A percentile compares a stretch with the other conserved stretches of the same genome.
Conservation (phyloP, 2,329 filamentous ascomycete genomes). For the Ustulina deusta region DNA sequence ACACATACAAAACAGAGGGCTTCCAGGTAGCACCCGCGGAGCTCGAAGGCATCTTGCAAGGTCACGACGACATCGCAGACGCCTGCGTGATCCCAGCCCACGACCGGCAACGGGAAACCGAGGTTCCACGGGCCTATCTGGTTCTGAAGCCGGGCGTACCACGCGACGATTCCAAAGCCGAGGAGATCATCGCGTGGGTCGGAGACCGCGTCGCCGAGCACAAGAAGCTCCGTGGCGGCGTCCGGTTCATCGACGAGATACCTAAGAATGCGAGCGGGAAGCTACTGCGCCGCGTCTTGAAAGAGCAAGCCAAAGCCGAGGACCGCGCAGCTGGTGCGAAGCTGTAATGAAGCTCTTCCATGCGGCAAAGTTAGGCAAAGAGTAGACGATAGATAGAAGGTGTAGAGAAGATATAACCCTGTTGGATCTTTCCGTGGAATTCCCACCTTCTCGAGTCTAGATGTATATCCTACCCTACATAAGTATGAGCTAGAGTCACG, state of each 20-base stretch:
- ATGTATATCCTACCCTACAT: too few relatives aligned
- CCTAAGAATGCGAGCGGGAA: conserved; percentile 75
- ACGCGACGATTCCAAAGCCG: conserved; percentile 53
- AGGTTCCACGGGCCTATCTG: conserved; percentile 76
- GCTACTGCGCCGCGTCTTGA: conserved; percentile 69
- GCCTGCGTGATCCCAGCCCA: conserved; percentile 73
- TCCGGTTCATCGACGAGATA: conserved; percentile 65
- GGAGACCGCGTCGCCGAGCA: conserved; percentile 55
- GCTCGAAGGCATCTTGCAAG: conserved; percentile 63
- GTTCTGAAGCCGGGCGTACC: conserved; percentile 59
- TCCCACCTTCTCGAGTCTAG: too few relatives aligned
- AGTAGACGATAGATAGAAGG: conserved; percentile 10
- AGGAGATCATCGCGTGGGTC: conserved; percentile 56
- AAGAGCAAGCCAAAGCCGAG: conserved; percentile 57
- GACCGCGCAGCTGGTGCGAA: conserved; percentile 48
- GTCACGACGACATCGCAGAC: conserved; percentile 62
- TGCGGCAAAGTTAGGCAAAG: background rate
- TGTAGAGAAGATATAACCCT: conserved; percentile 13
- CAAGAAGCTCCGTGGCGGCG: conserved; percentile 55
- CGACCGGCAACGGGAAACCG: conserved; percentile 71
- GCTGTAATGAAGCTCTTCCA: conserved; percentile 39
- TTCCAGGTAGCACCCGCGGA: conserved; percentile 79
- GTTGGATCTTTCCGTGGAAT: too few relatives aligned
- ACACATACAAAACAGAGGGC: conserved; percentile 63
- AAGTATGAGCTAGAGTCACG: background rate